Percentiles rank a stretch among this genome's conserved stretches.
Conservation (phyloP, 1,284 basidiomycete species). For the Agaricales sp. region DNA sequence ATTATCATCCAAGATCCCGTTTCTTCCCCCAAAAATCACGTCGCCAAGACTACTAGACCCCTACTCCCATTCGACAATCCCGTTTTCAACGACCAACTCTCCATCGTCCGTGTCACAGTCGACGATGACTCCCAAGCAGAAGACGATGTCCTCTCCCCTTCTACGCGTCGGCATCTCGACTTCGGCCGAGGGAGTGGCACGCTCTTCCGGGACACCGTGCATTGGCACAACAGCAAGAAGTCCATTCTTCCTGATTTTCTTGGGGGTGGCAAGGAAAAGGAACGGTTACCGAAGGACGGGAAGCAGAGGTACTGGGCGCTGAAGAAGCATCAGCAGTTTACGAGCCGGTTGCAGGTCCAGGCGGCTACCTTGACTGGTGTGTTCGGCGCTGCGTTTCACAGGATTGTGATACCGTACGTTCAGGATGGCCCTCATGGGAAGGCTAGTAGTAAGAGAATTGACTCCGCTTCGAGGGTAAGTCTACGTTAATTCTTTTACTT, state of each 20-base stretch:
- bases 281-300: conserved; percentile 16
- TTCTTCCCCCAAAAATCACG: conserved; percentile 6
- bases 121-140: conserved; percentile 9
- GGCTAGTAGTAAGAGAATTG: not conserved
- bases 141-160: conserved; percentile 12
- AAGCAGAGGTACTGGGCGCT: conserved; percentile 28
- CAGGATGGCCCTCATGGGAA: not conserved
- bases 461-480: not conserved
- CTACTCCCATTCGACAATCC: conserved; percentile 42
- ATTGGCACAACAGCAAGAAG: conserved; percentile 45
- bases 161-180: conserved; percentile 8
- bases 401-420: conserved; percentile 37
- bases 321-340: conserved; percentile 41
- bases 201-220: conserved; percentile 38
- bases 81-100: conserved; percentile 37
- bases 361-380: conserved; percentile 57
- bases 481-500: not conserved
- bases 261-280: conserved; percentile 29
- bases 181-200: conserved; percentile 29
- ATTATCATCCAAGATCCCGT: not conserved
- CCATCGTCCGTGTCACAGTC: conserved; percentile 23
- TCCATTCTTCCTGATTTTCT: conserved; percentile 43
- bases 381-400: conserved; percentile 38
- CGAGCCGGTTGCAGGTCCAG: conserved; percentile 43
- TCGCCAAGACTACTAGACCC: too few relatives aligned